Evolutionary conservation across 352 stramenopile genomes (phyloP).

Genomic region (Pythium vanterpoolii): DNA sequence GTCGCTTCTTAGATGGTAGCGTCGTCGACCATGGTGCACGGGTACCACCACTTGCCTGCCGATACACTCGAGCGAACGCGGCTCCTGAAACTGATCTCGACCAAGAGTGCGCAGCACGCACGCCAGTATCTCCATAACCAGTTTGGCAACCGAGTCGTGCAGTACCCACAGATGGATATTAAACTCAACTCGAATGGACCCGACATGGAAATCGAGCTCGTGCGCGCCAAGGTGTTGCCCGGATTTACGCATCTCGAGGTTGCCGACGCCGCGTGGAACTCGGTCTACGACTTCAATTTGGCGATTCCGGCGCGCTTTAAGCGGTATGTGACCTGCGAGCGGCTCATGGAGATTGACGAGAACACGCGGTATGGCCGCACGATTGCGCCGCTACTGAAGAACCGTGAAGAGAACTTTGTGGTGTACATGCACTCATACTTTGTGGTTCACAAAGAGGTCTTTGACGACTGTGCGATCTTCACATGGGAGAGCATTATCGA

Average conservation of each 20-base stretch:
- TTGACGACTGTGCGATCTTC: constrained; percentile 56
- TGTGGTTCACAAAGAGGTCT: constrained; percentile 53
- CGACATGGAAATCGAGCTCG: constrained; percentile 77
- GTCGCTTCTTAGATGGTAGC: constrained; percentile 25
- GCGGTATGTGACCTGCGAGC: constrained; percentile 60
- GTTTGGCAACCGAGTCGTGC: constrained; percentile 36
- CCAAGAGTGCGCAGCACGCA: constrained; percentile 49
- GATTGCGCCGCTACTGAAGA: constrained; percentile 65
- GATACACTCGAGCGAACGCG: constrained; percentile 53
- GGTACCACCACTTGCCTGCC: constrained; percentile 57
- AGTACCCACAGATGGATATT: constrained; percentile 72
- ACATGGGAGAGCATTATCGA: constrained; percentile 66
- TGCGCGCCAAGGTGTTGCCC: constrained; percentile 53
- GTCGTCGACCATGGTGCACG: constrained; percentile 48
- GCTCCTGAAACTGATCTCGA: constrained; percentile 49
- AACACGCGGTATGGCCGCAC: constrained; percentile 79
- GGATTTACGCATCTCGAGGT: constrained; percentile 63
- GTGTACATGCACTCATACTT: constrained; percentile 83
- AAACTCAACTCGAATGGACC: constrained; percentile 77
- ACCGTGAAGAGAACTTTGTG: constrained; percentile 46
- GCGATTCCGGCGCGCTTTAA: constrained; percentile 65
- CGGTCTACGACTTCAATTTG: constrained; percentile 75
- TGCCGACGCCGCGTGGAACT: constrained; percentile 68
- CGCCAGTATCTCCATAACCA: constrained; percentile 50
- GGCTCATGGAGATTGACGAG: constrained; percentile 72